Evolutionary conservation across 164 flowering plant genomes (phyloP).

Genomic region (Cinnamomum chago): DNA sequence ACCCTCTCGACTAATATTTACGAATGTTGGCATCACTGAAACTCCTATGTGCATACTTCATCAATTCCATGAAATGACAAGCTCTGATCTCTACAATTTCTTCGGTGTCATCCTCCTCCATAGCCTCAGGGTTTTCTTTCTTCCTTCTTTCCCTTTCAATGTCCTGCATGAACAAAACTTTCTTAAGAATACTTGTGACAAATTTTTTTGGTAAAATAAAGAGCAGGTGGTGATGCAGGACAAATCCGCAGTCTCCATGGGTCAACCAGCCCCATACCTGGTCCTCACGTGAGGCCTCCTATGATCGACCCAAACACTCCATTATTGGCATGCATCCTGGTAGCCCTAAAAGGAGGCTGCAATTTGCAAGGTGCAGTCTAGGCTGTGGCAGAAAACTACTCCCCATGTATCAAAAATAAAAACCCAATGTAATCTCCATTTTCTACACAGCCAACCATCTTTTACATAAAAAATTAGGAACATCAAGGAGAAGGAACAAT

Average conservation of each 20-base stretch:
- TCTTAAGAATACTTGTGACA: not conserved
- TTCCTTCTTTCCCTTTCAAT: slow-evolving; percentile 78
- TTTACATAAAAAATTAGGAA: no score
- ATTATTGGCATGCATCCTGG: not conserved
- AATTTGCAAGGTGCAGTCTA: not conserved
- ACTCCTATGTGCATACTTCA: slow-evolving; percentile 80
- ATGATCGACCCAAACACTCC: not conserved
- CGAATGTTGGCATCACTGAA: slow-evolving; percentile 85
- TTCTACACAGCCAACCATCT: no score
- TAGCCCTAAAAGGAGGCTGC: not conserved
- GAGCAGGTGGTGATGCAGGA: not conserved
- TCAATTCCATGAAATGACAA: slow-evolving; percentile 76
- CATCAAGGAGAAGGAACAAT: not conserved
- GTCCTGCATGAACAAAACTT: slow-evolving; percentile 38
- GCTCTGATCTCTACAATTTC: slow-evolving; percentile 76
- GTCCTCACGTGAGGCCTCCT: not conserved
- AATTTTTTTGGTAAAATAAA: not conserved
- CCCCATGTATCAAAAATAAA: no score
- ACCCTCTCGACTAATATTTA: slow-evolving; percentile 36
- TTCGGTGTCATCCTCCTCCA: slow-evolving; percentile 71
- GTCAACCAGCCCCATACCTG: no score
- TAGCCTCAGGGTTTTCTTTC: slow-evolving; percentile 65
- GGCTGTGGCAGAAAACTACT: not conserved
- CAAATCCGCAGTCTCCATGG: no score
- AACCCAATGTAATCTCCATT: not conserved